These are phyloP conservation scores for Hortiboletus flavorubellus DNA, from an alignment of 768 basidiomycete genomes.

Conservation along the genomic window DNA sequence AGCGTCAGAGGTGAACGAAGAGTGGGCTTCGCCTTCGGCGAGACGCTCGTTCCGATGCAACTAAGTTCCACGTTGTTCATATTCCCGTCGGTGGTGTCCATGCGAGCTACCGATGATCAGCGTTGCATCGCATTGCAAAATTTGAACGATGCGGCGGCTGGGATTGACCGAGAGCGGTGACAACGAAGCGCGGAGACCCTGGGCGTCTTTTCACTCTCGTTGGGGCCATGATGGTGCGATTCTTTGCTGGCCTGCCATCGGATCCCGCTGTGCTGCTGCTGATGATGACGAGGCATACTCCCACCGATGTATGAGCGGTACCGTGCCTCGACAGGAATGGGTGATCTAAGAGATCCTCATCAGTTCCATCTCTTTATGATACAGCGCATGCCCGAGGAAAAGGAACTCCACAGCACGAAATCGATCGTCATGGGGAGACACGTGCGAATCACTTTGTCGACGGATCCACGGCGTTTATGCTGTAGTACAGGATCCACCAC, in stretches of 20 bases:
- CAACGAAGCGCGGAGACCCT: slow-evolving; percentile 11
- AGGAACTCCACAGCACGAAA: neutral
- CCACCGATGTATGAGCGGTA: slow-evolving; percentile 2
- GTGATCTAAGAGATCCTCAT: slow-evolving; percentile 20
- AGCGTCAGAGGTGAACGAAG: slow-evolving; percentile 6
- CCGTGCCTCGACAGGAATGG: slow-evolving; percentile 7
- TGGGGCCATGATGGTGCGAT: neutral
- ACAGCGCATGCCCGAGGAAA: slow-evolving; percentile 5
- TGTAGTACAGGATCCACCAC: slow-evolving; percentile 28
- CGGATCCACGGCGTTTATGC: slow-evolving; percentile 16
- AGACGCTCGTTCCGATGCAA: slow-evolving; percentile 11
- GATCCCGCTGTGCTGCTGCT: neutral
- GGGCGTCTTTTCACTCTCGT: neutral
- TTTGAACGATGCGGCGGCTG: neutral
- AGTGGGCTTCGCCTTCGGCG: slow-evolving; percentile 8
- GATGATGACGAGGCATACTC: slow-evolving; percentile 1
- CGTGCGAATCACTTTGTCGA: slow-evolving; percentile 18
- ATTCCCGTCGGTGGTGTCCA: slow-evolving; percentile 10
- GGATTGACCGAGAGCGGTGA: slow-evolving; percentile 3
- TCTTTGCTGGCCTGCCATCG: neutral
- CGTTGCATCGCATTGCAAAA: neutral
- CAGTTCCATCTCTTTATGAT: slow-evolving; percentile 10
- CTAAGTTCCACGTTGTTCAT: slow-evolving; percentile 7
- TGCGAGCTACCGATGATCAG: slow-evolving; percentile 7
- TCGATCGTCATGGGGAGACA: slow-evolving; percentile 4